Conservation (phyloP, 805 yeast genomes). For the Starmerella sp. region DNA sequence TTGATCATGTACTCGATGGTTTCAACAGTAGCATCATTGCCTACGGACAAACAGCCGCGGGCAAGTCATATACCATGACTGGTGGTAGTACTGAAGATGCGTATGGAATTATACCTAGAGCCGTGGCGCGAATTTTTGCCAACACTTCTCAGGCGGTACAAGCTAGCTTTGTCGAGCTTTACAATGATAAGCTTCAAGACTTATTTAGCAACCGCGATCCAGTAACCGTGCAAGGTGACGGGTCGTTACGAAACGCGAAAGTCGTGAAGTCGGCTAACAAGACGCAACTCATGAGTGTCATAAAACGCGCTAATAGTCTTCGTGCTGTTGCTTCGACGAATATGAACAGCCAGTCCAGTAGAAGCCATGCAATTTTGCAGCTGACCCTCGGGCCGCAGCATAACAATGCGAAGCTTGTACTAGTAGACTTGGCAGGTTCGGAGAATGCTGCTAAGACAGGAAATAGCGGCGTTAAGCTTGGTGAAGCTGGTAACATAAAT, state of each 20-base stretch:
- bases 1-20: slow-evolving; percentile 60
- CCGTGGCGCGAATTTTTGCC: slow-evolving; percentile 49
- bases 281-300: slow-evolving; percentile 40
- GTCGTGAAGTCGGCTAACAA: slow-evolving; percentile 47
- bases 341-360: slow-evolving; percentile 38
- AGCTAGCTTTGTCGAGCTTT: slow-evolving; percentile 67
- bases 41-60: slow-evolving; percentile 71
- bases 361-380: slow-evolving; percentile 73
- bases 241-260: slow-evolving; percentile 54
- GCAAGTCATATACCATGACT: slow-evolving; percentile 67
- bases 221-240: slow-evolving; percentile 32
- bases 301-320: slow-evolving; percentile 45
- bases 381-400: slow-evolving; percentile 35
- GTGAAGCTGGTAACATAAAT: slow-evolving; percentile 76
- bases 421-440: slow-evolving; percentile 80
- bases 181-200: slow-evolving; percentile 65
- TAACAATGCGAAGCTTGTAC: slow-evolving; percentile 39
- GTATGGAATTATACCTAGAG: slow-evolving; percentile 62
- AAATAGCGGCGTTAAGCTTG: slow-evolving; percentile 57
- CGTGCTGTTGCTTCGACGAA: slow-evolving; percentile 52
- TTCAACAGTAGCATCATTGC: slow-evolving; percentile 65
- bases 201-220: slow-evolving; percentile 37
- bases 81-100: slow-evolving; percentile 35
- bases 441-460: slow-evolving; percentile 70
- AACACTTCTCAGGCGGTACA: slow-evolving; percentile 32